Percentiles rank a stretch among this genome's conserved stretches.
These are phyloP conservation scores for Pelargonium fulgidum DNA, from an alignment of 441 rosid genomes.

Conservation along the genomic window DNA sequence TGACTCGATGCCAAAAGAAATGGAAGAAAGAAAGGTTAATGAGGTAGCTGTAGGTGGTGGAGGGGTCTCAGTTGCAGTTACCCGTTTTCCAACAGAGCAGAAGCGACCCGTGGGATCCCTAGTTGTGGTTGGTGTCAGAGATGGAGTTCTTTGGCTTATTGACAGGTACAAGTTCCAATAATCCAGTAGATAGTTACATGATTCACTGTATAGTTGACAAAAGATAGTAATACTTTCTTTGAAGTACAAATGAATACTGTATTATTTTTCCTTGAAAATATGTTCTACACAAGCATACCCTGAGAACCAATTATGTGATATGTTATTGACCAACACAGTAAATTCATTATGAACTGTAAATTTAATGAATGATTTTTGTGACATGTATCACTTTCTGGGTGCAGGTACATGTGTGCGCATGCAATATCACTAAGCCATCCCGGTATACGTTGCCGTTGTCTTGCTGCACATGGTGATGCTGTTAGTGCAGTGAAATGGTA, in stretches of 20 bases:
- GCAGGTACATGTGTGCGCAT: conserved; percentile 95
- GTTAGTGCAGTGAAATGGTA: conserved; percentile 99
- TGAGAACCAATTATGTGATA: too few species aligned
- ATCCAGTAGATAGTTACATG: conserved; percentile 11
- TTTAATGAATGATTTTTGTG: conserved; percentile 9
- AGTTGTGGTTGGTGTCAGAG: conserved; percentile 84
- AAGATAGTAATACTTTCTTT: neutral
- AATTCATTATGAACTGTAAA: neutral
- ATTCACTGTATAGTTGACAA: neutral
- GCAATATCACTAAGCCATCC: conserved; percentile 97
- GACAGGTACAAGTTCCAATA: conserved; percentile 52
- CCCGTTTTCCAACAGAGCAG: conserved; percentile 94
- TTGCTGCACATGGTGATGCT: conserved; percentile 98
- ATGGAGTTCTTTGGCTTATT: conserved; percentile 99
- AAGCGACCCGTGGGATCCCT: conserved; percentile 97
- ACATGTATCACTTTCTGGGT: conserved; percentile 19
- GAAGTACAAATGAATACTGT: too few species aligned
- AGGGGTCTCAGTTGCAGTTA: conserved; percentile 95
- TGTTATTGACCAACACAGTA: neutral
- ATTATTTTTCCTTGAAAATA: too few species aligned
- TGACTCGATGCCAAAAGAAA: conserved; percentile 51
- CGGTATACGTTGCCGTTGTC: conserved; percentile 94
- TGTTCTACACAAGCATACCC: too few species aligned
- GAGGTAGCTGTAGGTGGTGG: conserved; percentile 99
- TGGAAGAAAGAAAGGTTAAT: conserved; percentile 68